Percentiles rank a stretch among this genome's conserved stretches.
Evolutionary conservation across 441 rosid species (phyloP).

Genomic region (Adansonia grandidieri): DNA sequence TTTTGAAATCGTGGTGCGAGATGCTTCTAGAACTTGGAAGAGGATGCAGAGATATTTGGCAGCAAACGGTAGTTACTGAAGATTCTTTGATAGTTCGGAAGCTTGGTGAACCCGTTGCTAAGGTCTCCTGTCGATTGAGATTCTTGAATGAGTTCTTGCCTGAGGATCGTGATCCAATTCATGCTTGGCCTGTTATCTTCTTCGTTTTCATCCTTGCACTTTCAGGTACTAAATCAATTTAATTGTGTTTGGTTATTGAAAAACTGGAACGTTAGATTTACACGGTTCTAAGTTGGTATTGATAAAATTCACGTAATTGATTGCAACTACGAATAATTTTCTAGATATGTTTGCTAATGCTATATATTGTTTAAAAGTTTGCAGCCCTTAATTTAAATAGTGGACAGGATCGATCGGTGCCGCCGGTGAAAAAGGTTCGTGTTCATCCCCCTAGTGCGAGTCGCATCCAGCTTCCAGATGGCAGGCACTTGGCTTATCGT

Average conservation of each 20-base stretch:
- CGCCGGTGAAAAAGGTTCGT: constrained; percentile 53
- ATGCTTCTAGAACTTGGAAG: constrained; percentile 84
- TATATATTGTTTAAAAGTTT: constrained; percentile 31
- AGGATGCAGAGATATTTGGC: constrained; percentile 73
- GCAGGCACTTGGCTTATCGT: constrained; percentile 79
- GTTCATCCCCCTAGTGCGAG: constrained; percentile 73
- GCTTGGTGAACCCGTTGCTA: constrained; percentile 71
- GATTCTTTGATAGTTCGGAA: constrained; percentile 79
- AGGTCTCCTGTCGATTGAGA: constrained; percentile 57
- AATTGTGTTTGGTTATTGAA: neutral
- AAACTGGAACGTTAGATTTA: neutral
- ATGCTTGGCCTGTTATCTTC: constrained; percentile 84
- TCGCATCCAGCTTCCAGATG: constrained; percentile 83
- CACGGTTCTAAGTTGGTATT: neutral
- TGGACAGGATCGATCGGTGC: constrained; percentile 39
- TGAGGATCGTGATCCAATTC: constrained; percentile 96
- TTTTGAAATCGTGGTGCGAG: constrained; percentile 88
- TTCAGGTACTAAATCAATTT: constrained; percentile 48
- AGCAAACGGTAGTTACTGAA: constrained; percentile 67
- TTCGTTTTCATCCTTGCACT: constrained; percentile 74
- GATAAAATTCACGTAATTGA: neutral
- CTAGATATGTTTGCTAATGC: neutral
- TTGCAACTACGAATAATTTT: neutral
- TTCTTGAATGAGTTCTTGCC: constrained; percentile 88
- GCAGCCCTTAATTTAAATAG: constrained; percentile 69